Evolutionary conservation across 345 rosid species (phyloP).

Genomic region (Ceriops decandra): DNA sequence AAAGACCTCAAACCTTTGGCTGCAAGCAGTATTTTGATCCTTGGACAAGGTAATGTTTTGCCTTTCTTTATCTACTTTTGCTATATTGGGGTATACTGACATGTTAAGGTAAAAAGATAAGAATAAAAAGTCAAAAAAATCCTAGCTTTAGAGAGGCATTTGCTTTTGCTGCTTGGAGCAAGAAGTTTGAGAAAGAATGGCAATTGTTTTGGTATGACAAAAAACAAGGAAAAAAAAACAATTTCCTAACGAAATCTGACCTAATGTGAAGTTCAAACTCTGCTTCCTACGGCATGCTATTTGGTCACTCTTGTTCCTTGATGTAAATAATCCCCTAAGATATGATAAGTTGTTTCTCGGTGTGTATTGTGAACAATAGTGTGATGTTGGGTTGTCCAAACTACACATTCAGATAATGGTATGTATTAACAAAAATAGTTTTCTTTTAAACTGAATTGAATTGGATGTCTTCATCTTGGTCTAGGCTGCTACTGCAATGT

Average conservation of each 20-base stretch:
- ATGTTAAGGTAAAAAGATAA: neutral
- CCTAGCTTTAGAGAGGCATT: neutral
- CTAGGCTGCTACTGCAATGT: neutral
- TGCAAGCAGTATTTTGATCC: slow-evolving; percentile 54
- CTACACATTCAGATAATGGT: neutral
- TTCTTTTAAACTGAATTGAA: too few relatives aligned
- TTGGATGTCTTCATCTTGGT: neutral
- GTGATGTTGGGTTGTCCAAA: neutral
- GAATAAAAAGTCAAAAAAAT: neutral
- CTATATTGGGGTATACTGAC: neutral
- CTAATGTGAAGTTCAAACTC: neutral
- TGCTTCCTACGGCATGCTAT: neutral
- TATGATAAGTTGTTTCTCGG: neutral
- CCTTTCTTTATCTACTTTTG: slow-evolving; percentile 7
- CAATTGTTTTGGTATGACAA: neutral
- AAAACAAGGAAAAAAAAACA: too few relatives aligned
- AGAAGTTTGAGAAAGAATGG: neutral
- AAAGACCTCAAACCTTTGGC: slow-evolving; percentile 50
- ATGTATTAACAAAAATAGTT: too few relatives aligned
- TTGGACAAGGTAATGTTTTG: slow-evolving; percentile 58
- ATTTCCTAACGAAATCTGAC: neutral
- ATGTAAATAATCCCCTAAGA: neutral
- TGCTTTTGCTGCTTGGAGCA: neutral
- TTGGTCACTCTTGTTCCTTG: neutral
- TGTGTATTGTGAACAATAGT: too few relatives aligned